Conservation (phyloP, 306 rosid genomes). For the Argentina anserina region DNA sequence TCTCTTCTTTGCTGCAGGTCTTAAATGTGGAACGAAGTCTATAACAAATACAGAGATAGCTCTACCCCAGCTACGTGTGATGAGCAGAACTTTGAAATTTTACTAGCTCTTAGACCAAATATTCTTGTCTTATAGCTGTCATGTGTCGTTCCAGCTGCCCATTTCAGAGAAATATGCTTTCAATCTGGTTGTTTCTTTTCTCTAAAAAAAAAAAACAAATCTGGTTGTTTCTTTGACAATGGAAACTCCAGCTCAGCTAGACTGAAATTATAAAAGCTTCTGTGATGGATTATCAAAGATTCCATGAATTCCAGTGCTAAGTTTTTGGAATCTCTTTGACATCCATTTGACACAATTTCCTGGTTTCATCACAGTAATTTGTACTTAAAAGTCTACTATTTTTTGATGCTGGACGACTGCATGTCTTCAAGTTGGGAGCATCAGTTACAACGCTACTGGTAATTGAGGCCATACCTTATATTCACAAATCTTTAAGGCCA, state of each 20-base stretch:
- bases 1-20: no score
- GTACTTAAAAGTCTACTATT: slow-evolving; percentile 67
- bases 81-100: slow-evolving; percentile 55
- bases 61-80: slow-evolving; percentile 56
- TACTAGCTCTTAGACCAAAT: slow-evolving; percentile 46
- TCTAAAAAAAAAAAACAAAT: no score
- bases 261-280: slow-evolving; percentile 63
- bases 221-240: slow-evolving; percentile 1
- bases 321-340: slow-evolving; percentile 59
- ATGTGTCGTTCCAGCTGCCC: slow-evolving; percentile 42
- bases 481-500: neutral
- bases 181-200: neutral
- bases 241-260: slow-evolving; percentile 66
- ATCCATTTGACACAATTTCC: no score
- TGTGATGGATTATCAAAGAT: slow-evolving; percentile 74
- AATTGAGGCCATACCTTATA: slow-evolving; percentile 11
- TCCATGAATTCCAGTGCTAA: slow-evolving; percentile 89
- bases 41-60: no score
- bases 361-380: slow-evolving; percentile 64
- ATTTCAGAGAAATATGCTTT: slow-evolving; percentile 59
- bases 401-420: slow-evolving; percentile 73
- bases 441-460: slow-evolving; percentile 45
- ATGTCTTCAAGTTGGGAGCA: slow-evolving; percentile 79
- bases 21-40: no score
- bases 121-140: slow-evolving; percentile 62